phyloP scores from a whole-genome alignment of 2,329 filamentous ascomycete species.

The Teratosphaeria viscida region DNA sequence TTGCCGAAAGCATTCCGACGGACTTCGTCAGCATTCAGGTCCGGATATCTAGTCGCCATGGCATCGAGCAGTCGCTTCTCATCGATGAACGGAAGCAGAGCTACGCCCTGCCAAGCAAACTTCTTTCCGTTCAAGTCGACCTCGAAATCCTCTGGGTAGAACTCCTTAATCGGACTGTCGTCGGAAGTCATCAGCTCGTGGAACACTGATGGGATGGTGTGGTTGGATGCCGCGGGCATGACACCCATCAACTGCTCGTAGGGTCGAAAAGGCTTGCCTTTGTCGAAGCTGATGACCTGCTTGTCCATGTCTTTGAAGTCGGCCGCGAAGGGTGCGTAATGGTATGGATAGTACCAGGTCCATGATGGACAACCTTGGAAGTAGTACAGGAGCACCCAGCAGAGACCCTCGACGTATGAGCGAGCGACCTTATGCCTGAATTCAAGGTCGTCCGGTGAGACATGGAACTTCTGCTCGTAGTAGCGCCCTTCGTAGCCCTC shows the following conservation, averaged over 20 bases:
- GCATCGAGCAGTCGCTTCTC: conserved; percentile 74
- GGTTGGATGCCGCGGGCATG: conserved; percentile 81
- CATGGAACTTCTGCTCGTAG: conserved; percentile 92
- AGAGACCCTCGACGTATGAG: conserved; percentile 87
- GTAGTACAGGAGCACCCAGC: conserved; percentile 94
- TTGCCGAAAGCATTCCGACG: conserved; percentile 69
- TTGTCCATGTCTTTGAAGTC: conserved; percentile 69
- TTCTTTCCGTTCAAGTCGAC: conserved; percentile 97
- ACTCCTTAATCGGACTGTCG: conserved; percentile 89
- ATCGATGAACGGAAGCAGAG: conserved; percentile 89
- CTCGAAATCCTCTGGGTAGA: conserved; percentile 90
- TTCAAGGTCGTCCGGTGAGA: conserved; percentile 65
- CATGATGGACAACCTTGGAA: conserved; percentile 97
- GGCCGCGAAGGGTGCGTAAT: conserved; percentile 93
- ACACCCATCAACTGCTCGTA: conserved; percentile 99
- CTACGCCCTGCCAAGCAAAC: conserved; percentile 95
- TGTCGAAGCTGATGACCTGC: conserved; percentile 36
- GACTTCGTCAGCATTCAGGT: conserved; percentile 65
- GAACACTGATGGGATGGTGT: conserved; percentile 80
- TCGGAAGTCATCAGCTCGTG: conserved; percentile 81
- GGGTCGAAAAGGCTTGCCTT: conserved; percentile 74
- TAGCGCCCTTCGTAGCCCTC: conserved; percentile 91
- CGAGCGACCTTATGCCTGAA: conserved; percentile 83
- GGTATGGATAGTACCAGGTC: conserved; percentile 99
- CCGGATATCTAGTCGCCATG: conserved; percentile 71